Percentiles rank a stretch among this genome's conserved stretches.
These are phyloP conservation scores for Austroboletus eburneus DNA, from an alignment of 768 basidiomycete genomes.

Conservation along the genomic window DNA sequence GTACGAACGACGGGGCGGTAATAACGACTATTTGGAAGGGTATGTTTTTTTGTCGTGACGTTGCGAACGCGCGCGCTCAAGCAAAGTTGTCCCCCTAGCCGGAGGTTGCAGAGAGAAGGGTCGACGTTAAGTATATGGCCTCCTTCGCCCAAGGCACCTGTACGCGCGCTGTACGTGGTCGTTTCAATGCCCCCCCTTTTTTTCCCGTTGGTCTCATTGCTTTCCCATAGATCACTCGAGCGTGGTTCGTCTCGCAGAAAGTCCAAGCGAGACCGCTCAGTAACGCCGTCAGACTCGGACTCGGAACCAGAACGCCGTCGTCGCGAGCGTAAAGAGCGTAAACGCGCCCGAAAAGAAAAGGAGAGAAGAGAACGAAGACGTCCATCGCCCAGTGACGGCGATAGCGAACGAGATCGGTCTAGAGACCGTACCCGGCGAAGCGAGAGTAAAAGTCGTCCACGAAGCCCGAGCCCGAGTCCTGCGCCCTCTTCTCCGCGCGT, in stretches of 20 bases:
- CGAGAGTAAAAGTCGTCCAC: constrained; percentile 33
- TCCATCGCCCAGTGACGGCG: constrained; percentile 35
- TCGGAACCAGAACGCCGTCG: constrained; percentile 57
- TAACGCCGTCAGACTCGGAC: constrained; percentile 41
- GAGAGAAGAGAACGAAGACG: constrained; percentile 38
- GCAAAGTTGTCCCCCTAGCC: too few species aligned
- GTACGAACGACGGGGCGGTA: constrained; percentile 26
- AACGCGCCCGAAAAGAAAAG: constrained; percentile 48
- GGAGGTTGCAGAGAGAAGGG: constrained; percentile 61
- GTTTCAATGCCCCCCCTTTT: not conserved
- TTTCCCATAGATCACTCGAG: constrained; percentile 48
- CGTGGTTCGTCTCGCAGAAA: constrained; percentile 51
- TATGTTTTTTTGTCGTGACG: constrained; percentile 28
- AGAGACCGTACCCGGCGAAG: constrained; percentile 24
- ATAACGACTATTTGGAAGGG: constrained; percentile 65
- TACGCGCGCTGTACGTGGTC: constrained; percentile 49
- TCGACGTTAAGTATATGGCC: constrained; percentile 72
- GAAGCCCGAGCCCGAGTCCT: constrained; percentile 31
- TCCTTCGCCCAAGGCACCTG: constrained; percentile 66
- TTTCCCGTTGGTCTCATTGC: not conserved
- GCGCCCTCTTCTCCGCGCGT: constrained; percentile 25
- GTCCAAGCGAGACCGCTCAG: constrained; percentile 54
- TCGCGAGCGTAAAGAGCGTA: constrained; percentile 58
- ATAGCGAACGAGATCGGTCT: constrained; percentile 35
- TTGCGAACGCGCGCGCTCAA: too few species aligned